Percentiles rank a stretch among this genome's conserved stretches.
These are phyloP conservation scores for Paracorniculantispora psalliotae DNA, from an alignment of 2,329 filamentous ascomycete species.

Conservation along the genomic window DNA sequence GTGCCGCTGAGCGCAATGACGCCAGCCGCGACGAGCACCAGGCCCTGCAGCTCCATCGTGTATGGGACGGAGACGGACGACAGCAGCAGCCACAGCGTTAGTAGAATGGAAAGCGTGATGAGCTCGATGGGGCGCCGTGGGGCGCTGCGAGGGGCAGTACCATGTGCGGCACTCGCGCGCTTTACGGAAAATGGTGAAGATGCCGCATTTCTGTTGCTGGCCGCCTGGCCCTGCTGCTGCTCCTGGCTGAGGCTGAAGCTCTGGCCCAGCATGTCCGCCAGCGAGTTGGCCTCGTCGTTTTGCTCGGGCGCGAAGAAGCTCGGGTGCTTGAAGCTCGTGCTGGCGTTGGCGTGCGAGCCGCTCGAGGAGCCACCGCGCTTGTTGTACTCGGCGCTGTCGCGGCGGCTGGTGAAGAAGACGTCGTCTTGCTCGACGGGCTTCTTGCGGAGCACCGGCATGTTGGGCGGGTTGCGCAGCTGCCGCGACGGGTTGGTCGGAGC, in stretches of 20 bases:
- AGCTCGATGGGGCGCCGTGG: slow-evolving; percentile 15
- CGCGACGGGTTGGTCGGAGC: slow-evolving; percentile 64
- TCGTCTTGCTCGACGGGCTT: slow-evolving; percentile 41
- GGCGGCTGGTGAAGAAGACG: slow-evolving; percentile 44
- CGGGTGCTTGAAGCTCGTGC: slow-evolving; percentile 51
- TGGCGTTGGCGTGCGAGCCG: slow-evolving; percentile 1
- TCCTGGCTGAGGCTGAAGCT: slow-evolving; percentile 38
- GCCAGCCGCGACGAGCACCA: slow-evolving; percentile 24
- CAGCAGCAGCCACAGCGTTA: slow-evolving; percentile 25
- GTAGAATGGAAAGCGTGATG: slow-evolving; percentile 18
- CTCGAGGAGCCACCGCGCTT: slow-evolving; percentile 6
- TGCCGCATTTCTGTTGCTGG: not conserved
- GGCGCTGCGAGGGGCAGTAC: not conserved
- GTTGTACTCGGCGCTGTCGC: slow-evolving; percentile 14
- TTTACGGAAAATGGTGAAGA: not conserved
- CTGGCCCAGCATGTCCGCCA: slow-evolving; percentile 41
- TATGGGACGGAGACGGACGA: slow-evolving; percentile 20
- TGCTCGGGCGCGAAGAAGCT: slow-evolving; percentile 52
- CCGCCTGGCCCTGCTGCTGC: slow-evolving; percentile 10
- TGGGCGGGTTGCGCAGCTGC: slow-evolving; percentile 56
- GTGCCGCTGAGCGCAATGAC: slow-evolving; percentile 26
- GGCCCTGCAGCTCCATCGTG: slow-evolving; percentile 23
- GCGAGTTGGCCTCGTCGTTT: slow-evolving; percentile 37
- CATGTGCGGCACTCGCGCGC: not conserved
- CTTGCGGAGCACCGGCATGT: slow-evolving; percentile 46